Evolutionary conservation across 805 yeast genomes (phyloP), one percentile per base, ranked within the genome.

Genomic region (Candida maesae): DNA sequence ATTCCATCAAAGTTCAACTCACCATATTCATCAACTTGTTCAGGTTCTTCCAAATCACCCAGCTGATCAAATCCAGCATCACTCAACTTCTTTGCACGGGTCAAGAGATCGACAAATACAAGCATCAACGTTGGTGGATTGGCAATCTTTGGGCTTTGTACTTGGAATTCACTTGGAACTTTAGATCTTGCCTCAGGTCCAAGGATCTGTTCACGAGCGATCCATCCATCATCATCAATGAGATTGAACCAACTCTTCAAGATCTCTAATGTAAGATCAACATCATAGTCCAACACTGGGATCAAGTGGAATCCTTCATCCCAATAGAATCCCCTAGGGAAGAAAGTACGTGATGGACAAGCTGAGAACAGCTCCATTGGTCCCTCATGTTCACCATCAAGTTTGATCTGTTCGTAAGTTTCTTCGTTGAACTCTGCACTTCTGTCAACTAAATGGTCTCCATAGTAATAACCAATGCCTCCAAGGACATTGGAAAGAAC

Each of bases 321-420:
- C 99, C 99, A 93, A 58, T 86, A 88, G 57, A 93, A 93, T 0
- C 99, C 99, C 48, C 99, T 74, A 4, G 99, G 98, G 63, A 93
- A 93, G 56, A 86, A 87, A 1, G 95, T 87, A 38, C 99, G 73
- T 36, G 96, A 86, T 2, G 99, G 99, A 25, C 88, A 93, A 17
- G 88, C 71, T 0, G 93, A 76, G 54, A 89, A 86, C 36, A 93
- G 64, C 49, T 81, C 86, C 45, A 67, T 64, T 2, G 96, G 95
- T 0, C 90, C 93, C 55, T 86, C 95, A 12, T 68, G 63, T n/a
- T 56, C 44, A 0, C 90, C 88, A 29, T 58, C 46, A 2, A 69
- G 61, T 43, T 67, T 53, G 27, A 72, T 65, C 13, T 72, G 72
- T 12, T 75, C 79, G 57, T 81, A 83, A 6, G 79, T 79, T 10